phyloP scores from a whole-genome alignment of 257 asterid species.

The Solanum sejunctum region DNA sequence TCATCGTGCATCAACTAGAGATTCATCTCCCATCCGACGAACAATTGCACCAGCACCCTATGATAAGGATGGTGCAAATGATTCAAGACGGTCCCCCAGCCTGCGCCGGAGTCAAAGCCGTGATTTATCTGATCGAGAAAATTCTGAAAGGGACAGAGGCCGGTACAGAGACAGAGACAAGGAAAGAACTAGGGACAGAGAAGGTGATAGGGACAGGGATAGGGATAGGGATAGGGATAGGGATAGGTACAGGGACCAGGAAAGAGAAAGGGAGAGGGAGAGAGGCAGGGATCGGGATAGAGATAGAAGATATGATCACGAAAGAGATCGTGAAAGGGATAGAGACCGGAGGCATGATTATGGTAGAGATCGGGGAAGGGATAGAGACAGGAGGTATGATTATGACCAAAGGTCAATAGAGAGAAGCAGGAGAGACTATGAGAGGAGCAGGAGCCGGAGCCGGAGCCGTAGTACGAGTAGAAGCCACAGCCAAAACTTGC shows the following conservation, averaged over 20 bases:
- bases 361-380: slow-evolving; percentile 30
- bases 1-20: slow-evolving; percentile 96
- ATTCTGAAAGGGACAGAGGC: slow-evolving; percentile 1
- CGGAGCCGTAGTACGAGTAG: slow-evolving; percentile 47
- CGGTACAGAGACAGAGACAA: slow-evolving; percentile 9
- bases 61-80: slow-evolving; percentile 35
- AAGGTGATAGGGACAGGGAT: slow-evolving; percentile 18
- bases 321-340: slow-evolving; percentile 25
- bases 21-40: slow-evolving; percentile 90
- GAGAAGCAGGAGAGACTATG: slow-evolving; percentile 49
- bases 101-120: slow-evolving; percentile 55
- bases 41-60: slow-evolving; percentile 33
- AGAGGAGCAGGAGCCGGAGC: slow-evolving; percentile 52
- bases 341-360: slow-evolving; percentile 40
- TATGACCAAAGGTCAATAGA: slow-evolving; percentile 43
- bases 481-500: slow-evolving; percentile 34
- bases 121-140: slow-evolving; percentile 58
- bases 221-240: slow-evolving; percentile 16
- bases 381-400: slow-evolving; percentile 21
- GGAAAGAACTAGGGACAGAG: slow-evolving; percentile 14
- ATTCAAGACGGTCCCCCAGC: slow-evolving; percentile 47
- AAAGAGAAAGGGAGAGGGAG: slow-evolving; percentile 13
- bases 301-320: slow-evolving; percentile 40
- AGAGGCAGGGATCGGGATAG: slow-evolving; percentile 24
- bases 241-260: slow-evolving; percentile 18